Base-by-base conservation (phyloP, 192 early-diverging fungal genomes). In the Umbelopsis ramanniana region DNA sequence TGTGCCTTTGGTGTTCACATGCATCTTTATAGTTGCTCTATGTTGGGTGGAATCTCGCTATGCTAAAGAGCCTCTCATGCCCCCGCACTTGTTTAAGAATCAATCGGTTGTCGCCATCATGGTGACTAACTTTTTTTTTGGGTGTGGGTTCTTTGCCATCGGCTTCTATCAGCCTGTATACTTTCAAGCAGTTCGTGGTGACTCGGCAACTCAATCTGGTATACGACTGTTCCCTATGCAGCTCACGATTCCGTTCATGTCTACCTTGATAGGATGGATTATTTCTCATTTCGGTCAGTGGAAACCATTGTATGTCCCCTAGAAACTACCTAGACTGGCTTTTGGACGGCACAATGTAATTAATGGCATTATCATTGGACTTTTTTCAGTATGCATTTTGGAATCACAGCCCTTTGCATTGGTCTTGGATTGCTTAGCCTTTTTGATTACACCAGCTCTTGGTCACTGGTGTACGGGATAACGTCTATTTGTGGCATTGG, bases 401-500 rank as follows among this genome's bases (percentile, higher is more conserved):
- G 93, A 12, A 80, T 86, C 14, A 69, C 85, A 4, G 47, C 94
- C 26, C 79, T 94, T 40, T 82, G 84, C 5, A 40, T 90, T 45
- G 94, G 91, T 12, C 72, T 79, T 53, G 89, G 84, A 37, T 86
- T 98, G 45, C 78, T 91, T 11, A 84, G 88, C 26, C 77, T 89
- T 17, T 78, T 94, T 33, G 81, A 87, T 74, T 79, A 37, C 43
- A 45, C 68, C 3, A 72, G 73, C 5, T 33, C 46, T 29, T 77
- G 70, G 19, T 74, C 72, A 48, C 9, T 53, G 48, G 63, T 74
- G 4, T 76, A 74, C 68, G 75, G 73, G 66, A 66, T 74, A 15
- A 74, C 69, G 37, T 47, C 66, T 52, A 46, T 81, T 52, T 68
- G 69, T 23, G 79, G 75, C 21, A 35, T 66, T 66, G 79, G 75